Conservation (phyloP, 2,329 filamentous ascomycete genomes). For the Aspergillus tubingensis region DNA sequence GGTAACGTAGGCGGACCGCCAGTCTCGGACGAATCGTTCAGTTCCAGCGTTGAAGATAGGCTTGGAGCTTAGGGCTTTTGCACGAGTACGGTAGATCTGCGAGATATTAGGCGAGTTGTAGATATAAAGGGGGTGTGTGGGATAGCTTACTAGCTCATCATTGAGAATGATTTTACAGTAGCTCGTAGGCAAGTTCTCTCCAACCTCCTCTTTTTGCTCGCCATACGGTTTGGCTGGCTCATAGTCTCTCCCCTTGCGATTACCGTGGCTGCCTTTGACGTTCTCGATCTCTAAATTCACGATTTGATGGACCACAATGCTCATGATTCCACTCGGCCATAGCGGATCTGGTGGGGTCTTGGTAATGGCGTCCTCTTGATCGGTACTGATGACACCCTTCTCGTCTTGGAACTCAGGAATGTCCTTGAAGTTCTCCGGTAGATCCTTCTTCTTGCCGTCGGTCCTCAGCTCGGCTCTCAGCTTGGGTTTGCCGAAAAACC, state of each 20-base stretch:
- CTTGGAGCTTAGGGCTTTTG: slow-evolving; percentile 90
- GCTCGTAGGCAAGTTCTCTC: slow-evolving; percentile 77
- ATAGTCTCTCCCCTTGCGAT: slow-evolving; percentile 80
- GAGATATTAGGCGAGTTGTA: slow-evolving; percentile 14
- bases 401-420: slow-evolving; percentile 81
- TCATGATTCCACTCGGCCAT: slow-evolving; percentile 89
- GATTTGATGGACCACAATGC: slow-evolving; percentile 87
- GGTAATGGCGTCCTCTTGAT: slow-evolving; percentile 78
- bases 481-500: slow-evolving; percentile 88
- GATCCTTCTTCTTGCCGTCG: slow-evolving; percentile 76
- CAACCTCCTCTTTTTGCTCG: slow-evolving; percentile 81
- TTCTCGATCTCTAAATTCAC: slow-evolving; percentile 93
- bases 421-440: slow-evolving; percentile 73
- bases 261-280: slow-evolving; percentile 79
- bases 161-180: slow-evolving; percentile 94
- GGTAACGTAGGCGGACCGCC: slow-evolving; percentile 83
- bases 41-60: slow-evolving; percentile 98
- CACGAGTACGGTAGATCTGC: slow-evolving; percentile 82
- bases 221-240: slow-evolving; percentile 84
- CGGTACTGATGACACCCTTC: slow-evolving; percentile 73
- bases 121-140: not conserved
- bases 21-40: slow-evolving; percentile 89
- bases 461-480: slow-evolving; percentile 83
- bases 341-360: slow-evolving; percentile 93
- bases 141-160: slow-evolving; percentile 67